Conservation (phyloP, 306 rosid genomes). For the Prunus dulcis region DNA sequence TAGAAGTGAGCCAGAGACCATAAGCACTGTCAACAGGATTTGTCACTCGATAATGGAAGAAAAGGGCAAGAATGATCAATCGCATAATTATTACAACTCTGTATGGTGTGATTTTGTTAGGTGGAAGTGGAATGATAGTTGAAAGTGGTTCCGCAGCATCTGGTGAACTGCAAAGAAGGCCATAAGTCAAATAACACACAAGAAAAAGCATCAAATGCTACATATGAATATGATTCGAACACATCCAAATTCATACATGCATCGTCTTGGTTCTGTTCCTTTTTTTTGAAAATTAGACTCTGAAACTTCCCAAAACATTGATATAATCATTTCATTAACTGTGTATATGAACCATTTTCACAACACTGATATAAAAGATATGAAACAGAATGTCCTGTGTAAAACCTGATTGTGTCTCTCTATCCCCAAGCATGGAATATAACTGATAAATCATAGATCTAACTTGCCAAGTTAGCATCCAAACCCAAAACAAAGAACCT, state of each 20-base stretch:
- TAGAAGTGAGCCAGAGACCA: constrained; percentile 94
- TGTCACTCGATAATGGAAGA: constrained; percentile 91
- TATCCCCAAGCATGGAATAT: no score
- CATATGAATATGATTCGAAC: background rate
- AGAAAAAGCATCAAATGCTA: constrained; percentile 1
- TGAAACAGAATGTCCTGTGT: no score
- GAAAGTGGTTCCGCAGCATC: constrained; percentile 70
- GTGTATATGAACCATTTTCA: background rate
- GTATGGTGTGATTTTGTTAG: constrained; percentile 68
- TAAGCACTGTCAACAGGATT: constrained; percentile 93
- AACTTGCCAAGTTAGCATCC: no score
- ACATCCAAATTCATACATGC: background rate
- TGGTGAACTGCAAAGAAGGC: constrained; percentile 49
- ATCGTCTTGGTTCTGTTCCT: background rate
- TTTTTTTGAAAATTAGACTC: background rate
- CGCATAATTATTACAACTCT: constrained; percentile 60
- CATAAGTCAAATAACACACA: constrained; percentile 7
- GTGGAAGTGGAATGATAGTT: constrained; percentile 52
- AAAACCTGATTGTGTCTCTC: no score
- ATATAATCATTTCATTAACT: background rate
- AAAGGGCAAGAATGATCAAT: constrained; percentile 71
- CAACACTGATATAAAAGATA: background rate
- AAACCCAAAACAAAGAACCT: no score
- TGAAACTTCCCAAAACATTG: background rate
- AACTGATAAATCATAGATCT: no score